phyloP scores from a whole-genome alignment of 805 yeast species.

The Wickerhamomyces chambardii region DNA sequence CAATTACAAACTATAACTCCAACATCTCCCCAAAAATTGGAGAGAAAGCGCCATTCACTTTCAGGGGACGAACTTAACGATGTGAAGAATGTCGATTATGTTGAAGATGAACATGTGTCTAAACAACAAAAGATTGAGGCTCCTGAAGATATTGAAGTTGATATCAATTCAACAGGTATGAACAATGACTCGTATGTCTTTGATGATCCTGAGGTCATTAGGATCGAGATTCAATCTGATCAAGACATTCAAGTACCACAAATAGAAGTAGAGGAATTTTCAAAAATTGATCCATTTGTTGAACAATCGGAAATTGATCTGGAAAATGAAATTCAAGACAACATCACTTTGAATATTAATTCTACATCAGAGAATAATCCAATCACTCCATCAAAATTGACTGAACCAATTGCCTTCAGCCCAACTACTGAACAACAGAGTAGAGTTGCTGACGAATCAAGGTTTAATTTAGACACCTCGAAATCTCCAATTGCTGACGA shows the following conservation, averaged over 20 bases:
- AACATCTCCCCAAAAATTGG: slow-evolving; percentile 3
- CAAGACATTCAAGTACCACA: slow-evolving; percentile 12
- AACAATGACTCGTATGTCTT: too few species aligned
- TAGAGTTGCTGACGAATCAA: slow-evolving; percentile 11
- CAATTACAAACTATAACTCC: background rate
- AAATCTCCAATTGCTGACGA: slow-evolving; percentile 14
- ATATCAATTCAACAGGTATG: too few species aligned
- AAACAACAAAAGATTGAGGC: slow-evolving; percentile 18
- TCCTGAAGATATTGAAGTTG: too few species aligned
- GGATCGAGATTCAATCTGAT: background rate
- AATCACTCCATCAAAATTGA: slow-evolving; percentile 19
- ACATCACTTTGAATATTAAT: background rate
- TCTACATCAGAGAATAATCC: background rate
- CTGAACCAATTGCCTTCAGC: slow-evolving; percentile 21
- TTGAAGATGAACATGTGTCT: slow-evolving; percentile 19
- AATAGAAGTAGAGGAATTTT: slow-evolving; percentile 17
- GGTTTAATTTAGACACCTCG: slow-evolving; percentile 9
- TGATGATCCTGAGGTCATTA: slow-evolving; percentile 13
- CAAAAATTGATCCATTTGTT: slow-evolving; percentile 14
- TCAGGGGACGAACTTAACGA: slow-evolving; percentile 21
- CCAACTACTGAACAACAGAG: slow-evolving; percentile 21
- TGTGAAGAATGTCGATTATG: too few species aligned
- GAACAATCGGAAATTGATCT: background rate
- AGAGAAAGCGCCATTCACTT: slow-evolving; percentile 12
- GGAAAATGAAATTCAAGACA: background rate